These are phyloP conservation scores for Annulohypoxylon maeteangense DNA, from an alignment of 495 filamentous ascomycete species.

Conservation along the genomic window DNA sequence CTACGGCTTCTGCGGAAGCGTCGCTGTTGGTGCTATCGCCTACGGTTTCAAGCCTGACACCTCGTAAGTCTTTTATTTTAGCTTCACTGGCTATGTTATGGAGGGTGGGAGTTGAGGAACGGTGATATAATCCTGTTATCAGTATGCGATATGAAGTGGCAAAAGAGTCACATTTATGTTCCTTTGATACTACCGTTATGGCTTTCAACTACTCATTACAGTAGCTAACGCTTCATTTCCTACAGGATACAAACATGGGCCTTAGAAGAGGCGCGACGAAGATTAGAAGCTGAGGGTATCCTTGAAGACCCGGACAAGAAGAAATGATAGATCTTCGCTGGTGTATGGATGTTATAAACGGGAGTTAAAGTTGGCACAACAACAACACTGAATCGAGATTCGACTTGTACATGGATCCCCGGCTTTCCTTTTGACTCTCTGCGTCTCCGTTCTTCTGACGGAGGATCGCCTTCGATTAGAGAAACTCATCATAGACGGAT, in stretches of 20 bases:
- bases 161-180: neutral
- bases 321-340: slow-evolving; percentile 39
- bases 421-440: slow-evolving; percentile 27
- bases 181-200: neutral
- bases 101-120: neutral
- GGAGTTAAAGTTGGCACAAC: slow-evolving; percentile 19
- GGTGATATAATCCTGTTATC: too few relatives aligned
- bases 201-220: neutral
- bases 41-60: slow-evolving; percentile 99
- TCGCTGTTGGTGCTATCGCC: slow-evolving; percentile 77
- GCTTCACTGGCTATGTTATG: neutral
- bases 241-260: slow-evolving; percentile 98
- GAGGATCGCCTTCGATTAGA: slow-evolving; percentile 35
- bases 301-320: slow-evolving; percentile 70
- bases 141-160: slow-evolving; percentile 8
- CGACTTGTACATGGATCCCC: slow-evolving; percentile 42
- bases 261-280: slow-evolving; percentile 90
- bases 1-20: slow-evolving; percentile 89
- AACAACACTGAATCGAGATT: slow-evolving; percentile 8
- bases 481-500: slow-evolving; percentile 42
- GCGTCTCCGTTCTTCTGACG: slow-evolving; percentile 7
- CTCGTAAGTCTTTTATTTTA: slow-evolving; percentile 73
- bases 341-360: neutral
- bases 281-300: slow-evolving; percentile 95
- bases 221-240: slow-evolving; percentile 26